Evolutionary conservation across 768 basidiomycete genomes (phyloP).

Genomic region (Rhodotorula babjevae): DNA sequence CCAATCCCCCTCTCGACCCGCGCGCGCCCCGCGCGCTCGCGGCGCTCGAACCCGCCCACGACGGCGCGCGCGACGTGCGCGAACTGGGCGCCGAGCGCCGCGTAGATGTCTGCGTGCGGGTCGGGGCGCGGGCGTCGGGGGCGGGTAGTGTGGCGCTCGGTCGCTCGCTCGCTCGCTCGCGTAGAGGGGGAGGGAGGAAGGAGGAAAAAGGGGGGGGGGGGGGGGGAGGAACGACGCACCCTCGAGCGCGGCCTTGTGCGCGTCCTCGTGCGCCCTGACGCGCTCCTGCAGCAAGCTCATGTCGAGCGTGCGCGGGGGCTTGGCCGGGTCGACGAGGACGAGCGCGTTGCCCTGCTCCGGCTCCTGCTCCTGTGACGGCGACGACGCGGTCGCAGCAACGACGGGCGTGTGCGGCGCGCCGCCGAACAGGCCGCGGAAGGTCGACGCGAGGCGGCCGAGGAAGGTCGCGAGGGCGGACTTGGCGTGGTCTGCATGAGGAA

Average conservation of each 20-base stretch:
- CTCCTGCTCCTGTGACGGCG: neutral
- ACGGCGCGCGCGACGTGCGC: neutral
- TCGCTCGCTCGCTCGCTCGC: neutral
- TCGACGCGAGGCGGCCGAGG: neutral
- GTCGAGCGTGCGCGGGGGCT: neutral
- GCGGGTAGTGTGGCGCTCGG: no score
- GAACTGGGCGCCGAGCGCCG: neutral
- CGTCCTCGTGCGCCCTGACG: no score
- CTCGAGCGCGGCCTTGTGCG: slow-evolving; percentile 1
- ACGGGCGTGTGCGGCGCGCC: neutral
- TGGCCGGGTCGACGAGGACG: neutral
- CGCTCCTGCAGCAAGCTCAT: neutral
- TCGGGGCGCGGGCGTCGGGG: no score
- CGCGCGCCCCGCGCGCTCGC: no score
- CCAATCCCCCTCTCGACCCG: no score
- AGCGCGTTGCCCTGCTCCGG: no score
- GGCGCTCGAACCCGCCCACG: neutral
- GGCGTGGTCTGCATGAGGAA: accelerated
- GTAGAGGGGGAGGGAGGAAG: no score
- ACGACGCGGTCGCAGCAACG: no score
- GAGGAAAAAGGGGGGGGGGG: no score
- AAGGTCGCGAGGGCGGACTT: neutral
- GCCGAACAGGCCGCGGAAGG: neutral
- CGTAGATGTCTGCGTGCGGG: neutral
- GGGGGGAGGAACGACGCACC: no score